Conservation (phyloP, 139 green algal species). For the Tetradesmus lagerheimii region DNA sequence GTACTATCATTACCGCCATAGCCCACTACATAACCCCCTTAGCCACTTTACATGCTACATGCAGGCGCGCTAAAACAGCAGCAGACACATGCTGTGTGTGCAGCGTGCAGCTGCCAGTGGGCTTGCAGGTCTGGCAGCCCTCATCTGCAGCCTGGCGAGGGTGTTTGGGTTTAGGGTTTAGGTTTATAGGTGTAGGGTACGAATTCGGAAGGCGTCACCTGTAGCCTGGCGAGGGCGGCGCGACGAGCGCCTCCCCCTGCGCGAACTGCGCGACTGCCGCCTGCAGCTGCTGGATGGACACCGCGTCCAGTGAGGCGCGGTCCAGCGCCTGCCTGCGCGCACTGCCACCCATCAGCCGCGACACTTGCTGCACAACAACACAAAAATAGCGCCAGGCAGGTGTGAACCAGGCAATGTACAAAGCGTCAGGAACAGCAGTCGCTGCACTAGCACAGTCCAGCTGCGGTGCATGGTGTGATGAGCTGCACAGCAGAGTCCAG, state of each 20-base stretch:
- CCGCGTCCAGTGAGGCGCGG: conserved; percentile 21
- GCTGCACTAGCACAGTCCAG: no score
- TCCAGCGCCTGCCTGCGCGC: background rate
- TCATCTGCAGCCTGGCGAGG: background rate
- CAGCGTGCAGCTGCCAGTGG: no score
- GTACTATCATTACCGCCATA: no score
- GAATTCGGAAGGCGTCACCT: no score
- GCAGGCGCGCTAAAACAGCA: no score
- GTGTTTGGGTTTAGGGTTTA: no score
- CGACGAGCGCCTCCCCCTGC: background rate
- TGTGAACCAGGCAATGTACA: background rate
- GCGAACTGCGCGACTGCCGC: conserved; percentile 30
- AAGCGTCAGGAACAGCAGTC: background rate
- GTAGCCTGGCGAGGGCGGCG: background rate
- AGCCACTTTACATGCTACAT: no score
- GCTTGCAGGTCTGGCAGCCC: no score
- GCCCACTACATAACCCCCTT: no score
- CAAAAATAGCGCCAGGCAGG: background rate
- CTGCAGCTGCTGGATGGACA: conserved; percentile 32
- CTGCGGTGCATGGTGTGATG: no score
- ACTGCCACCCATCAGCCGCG: conserved; percentile 11
- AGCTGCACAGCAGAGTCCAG: background rate
- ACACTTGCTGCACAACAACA: background rate
- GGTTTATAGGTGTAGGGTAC: no score
- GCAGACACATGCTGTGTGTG: no score